Evolutionary conservation across 768 basidiomycete genomes (phyloP), one percentile per base, ranked within the genome.

Genomic region (Pleurotus tuber-regium): DNA sequence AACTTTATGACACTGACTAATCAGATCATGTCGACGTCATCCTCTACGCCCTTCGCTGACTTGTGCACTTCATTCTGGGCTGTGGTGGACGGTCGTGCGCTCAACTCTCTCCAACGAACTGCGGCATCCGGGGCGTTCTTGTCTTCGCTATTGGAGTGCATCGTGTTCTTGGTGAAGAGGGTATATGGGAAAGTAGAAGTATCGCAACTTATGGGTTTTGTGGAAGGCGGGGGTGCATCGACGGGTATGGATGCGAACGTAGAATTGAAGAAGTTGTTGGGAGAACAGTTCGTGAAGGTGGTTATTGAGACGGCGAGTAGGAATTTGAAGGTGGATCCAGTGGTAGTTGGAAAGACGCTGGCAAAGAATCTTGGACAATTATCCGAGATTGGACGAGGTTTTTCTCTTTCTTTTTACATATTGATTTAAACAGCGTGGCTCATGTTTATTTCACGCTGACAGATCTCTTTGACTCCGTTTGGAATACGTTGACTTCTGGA

Each of bases 41-140:
- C 52, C 8, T 50, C 46, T 52, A 61, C 63, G 36, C 69, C 63
- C 44, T 62, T 86, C 2, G 57, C 70, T 2, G 73, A 76, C 24
- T 69, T 96, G 36, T 89, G 92, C 62, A 67, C 73, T 1, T 81
- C 90, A 0, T 84, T 98, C 59, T 97, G 94, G 92, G 79, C 83
- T 12, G 92, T 90, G 0, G 65, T 91, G 1, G 84, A 89, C 46
- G 80, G 80, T 4, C 78, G 82, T 19, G 82, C 86, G 0, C 72
- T 89, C 4, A 79, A 75, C 29, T 72, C 82, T 0, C 73, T 86
- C 8, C 74, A 84, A 43, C 74, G 82, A 4, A 61, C 71, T 1
- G 70, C 70, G 6, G 71, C 77, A 9, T 79, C 79, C 4, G 76
- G 83, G 0, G 84, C 89, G 8, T 89, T 93, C 67, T 68, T 87